These are phyloP conservation scores for Salvia miltiorrhiza DNA, from an alignment of 257 asterid species.

Conservation along the genomic window DNA sequence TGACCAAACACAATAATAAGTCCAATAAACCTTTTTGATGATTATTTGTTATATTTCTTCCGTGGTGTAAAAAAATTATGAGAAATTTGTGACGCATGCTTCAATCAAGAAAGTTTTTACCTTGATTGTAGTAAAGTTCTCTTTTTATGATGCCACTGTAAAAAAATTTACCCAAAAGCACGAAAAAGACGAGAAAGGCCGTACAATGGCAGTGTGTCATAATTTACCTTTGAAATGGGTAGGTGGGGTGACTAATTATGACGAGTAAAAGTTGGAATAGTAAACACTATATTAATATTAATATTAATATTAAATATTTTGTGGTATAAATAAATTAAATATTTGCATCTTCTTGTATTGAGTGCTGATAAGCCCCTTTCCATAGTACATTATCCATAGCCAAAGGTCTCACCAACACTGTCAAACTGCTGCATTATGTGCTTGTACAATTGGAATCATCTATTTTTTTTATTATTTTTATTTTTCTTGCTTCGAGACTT, in stretches of 20 bases:
- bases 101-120: constrained; percentile 26
- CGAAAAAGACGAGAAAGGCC: constrained; percentile 24
- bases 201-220: constrained; percentile 37
- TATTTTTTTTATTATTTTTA: not conserved
- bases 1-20: constrained; percentile 31
- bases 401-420: constrained; percentile 16
- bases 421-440: constrained; percentile 16
- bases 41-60: constrained; percentile 20
- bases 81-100: constrained; percentile 19
- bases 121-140: constrained; percentile 19
- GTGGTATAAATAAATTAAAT: not conserved
- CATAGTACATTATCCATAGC: constrained; percentile 20
- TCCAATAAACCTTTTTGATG: constrained; percentile 31
- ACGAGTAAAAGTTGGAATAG: constrained; percentile 34
- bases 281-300: not conserved
- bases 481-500: not conserved
- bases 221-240: constrained; percentile 25
- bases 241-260: constrained; percentile 34
- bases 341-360: constrained; percentile 28
- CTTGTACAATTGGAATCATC: not conserved
- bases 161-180: constrained; percentile 13
- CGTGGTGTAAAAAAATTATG: not conserved
- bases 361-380: constrained; percentile 27
- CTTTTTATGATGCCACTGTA: not conserved
- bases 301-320: not conserved